Evolutionary conservation across 306 rosid species (phyloP).

Genomic region (Trichosanthes truncata): DNA sequence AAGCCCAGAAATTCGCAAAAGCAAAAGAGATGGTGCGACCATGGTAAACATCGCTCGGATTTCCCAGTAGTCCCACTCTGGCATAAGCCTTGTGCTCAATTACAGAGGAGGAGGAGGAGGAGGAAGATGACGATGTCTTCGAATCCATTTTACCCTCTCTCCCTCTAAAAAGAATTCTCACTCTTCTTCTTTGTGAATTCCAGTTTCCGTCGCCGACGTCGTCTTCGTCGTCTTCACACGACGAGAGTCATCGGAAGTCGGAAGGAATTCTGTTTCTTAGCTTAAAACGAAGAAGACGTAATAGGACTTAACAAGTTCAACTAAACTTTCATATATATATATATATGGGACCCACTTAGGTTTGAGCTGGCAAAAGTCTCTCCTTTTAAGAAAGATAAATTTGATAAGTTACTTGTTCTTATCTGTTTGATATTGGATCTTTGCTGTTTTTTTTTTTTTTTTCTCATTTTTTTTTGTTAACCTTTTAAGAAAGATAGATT

Average conservation of each 20-base stretch:
- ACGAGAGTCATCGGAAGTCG: background rate
- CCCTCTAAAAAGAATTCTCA: background rate
- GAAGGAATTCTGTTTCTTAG: background rate
- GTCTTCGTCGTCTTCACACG: background rate
- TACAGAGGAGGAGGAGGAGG: slow-evolving; percentile 2
- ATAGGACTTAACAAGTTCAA: background rate
- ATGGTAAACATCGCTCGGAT: slow-evolving; percentile 81
- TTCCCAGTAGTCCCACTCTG: slow-evolving; percentile 70
- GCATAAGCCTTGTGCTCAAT: slow-evolving; percentile 61
- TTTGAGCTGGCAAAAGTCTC: background rate
- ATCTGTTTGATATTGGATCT: no score
- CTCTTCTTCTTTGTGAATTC: background rate
- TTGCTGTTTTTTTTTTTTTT: no score
- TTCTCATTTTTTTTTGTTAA: background rate
- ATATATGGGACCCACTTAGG: background rate
- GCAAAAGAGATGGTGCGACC: slow-evolving; percentile 62
- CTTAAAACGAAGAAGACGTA: background rate
- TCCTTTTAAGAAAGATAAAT: no score
- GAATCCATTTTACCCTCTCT: background rate
- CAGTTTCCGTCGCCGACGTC: background rate
- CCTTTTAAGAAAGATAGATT: no score
- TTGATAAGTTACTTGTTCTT: background rate
- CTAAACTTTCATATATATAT: background rate
- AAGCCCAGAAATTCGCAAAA: slow-evolving; percentile 56
- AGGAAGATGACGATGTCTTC: background rate